Conservation (phyloP, 73 alveolate species). For the Paramecium tetraurelia region DNA sequence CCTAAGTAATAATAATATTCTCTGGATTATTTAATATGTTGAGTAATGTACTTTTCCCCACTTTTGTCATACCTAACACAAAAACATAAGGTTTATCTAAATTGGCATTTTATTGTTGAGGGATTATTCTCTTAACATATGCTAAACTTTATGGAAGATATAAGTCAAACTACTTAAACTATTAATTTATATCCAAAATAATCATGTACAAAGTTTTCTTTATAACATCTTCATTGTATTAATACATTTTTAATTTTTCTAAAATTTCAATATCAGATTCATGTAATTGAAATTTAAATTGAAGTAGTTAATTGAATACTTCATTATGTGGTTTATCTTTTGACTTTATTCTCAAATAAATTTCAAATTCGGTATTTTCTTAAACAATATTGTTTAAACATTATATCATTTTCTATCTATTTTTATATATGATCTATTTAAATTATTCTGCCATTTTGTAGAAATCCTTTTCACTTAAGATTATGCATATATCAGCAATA, state of each 20-base stretch:
- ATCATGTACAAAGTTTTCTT: background rate
- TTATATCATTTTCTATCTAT: background rate
- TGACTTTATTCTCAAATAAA: background rate
- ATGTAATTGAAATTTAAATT: background rate
- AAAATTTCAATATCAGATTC: background rate
- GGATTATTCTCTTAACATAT: background rate
- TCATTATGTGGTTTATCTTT: background rate
- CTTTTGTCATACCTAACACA: background rate
- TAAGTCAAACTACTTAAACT: background rate
- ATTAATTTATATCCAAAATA: background rate
- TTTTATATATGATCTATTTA: too few relatives aligned
- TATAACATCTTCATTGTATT: background rate
- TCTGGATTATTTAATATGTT: background rate
- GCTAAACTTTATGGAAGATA: background rate
- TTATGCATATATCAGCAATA: background rate
- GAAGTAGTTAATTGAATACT: background rate
- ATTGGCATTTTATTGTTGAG: background rate
- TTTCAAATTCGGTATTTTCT: background rate
- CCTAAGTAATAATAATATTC: background rate
- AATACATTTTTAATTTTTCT: background rate
- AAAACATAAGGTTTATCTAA: background rate
- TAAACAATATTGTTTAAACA: background rate
- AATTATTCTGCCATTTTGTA: background rate
- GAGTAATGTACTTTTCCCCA: background rate
- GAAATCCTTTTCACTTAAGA: too few relatives aligned